Evolutionary conservation across 805 yeast genomes (phyloP).

Genomic region (Metschnikowia chrysomelidarum): DNA sequence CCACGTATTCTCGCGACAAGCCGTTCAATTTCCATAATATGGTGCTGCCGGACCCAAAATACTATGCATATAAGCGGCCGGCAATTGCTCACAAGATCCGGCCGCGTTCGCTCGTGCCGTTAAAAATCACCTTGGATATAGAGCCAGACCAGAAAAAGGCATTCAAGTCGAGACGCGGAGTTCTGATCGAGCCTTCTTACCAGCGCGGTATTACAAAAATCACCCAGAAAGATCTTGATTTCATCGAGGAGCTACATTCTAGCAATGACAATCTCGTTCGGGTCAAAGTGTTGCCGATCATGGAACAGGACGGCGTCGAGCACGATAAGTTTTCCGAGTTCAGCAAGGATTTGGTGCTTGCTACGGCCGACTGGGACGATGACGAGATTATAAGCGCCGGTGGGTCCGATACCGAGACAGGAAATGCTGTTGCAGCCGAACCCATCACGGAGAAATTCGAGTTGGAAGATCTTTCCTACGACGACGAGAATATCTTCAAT

Average conservation of each 20-base stretch:
- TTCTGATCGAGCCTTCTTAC: conserved; percentile 5
- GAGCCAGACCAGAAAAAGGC: conserved; percentile 57
- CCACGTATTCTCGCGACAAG: conserved; percentile 54
- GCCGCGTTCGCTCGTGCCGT: conserved; percentile 53
- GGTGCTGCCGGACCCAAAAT: conserved; percentile 60
- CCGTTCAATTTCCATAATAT: conserved; percentile 64
- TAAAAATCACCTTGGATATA: conserved; percentile 57
- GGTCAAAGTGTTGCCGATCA: conserved; percentile 29
- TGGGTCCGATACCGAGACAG: conserved; percentile 18
- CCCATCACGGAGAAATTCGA: conserved; percentile 11
- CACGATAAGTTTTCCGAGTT: conserved; percentile 41
- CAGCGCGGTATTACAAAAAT: conserved; percentile 19
- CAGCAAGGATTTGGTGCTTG: conserved; percentile 57
- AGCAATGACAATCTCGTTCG: conserved; percentile 19
- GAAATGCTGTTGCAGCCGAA: neutral
- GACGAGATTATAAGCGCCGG: conserved; percentile 56
- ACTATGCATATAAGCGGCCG: conserved; percentile 54
- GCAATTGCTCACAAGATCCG: conserved; percentile 31
- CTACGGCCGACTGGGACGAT: conserved; percentile 80
- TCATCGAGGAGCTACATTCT: conserved; percentile 27
- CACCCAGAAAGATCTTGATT: conserved; percentile 31
- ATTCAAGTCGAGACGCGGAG: conserved; percentile 38
- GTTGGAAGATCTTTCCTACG: conserved; percentile 43
- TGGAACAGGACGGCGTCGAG: conserved; percentile 32
- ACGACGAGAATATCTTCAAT: conserved; percentile 71